These are phyloP conservation scores for Talaromyces liani DNA, from an alignment of 495 filamentous ascomycete genomes.

Conservation along the genomic window DNA sequence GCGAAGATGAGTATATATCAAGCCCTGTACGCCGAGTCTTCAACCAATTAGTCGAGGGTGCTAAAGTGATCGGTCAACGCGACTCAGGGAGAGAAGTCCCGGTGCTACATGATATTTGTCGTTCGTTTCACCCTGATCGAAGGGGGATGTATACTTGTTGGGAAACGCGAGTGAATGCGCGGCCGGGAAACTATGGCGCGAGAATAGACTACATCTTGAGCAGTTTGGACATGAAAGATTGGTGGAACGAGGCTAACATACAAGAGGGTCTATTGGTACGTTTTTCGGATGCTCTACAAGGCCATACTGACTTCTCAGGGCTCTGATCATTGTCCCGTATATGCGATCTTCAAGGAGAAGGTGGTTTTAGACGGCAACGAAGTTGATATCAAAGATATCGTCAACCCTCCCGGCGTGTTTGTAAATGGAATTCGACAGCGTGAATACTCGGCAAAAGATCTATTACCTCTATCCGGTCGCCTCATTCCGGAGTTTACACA, in stretches of 20 bases:
- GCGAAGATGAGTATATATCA: constrained; percentile 62
- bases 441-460: constrained; percentile 57
- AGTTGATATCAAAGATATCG: constrained; percentile 58
- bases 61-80: constrained; percentile 59
- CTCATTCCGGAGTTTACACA: constrained; percentile 83
- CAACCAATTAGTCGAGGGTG: constrained; percentile 73
- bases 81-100: constrained; percentile 68
- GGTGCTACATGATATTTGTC: constrained; percentile 78
- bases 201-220: constrained; percentile 92
- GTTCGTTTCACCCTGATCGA: constrained; percentile 71
- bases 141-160: constrained; percentile 95
- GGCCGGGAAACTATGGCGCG: constrained; percentile 85
- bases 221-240: constrained; percentile 69
- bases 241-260: constrained; percentile 85
- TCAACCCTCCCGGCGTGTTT: constrained; percentile 77
- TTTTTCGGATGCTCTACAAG: background rate
- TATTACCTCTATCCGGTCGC: constrained; percentile 69
- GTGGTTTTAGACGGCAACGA: constrained; percentile 43
- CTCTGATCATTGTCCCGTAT: constrained; percentile 96
- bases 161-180: constrained; percentile 78
- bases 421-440: constrained; percentile 57
- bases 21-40: constrained; percentile 71
- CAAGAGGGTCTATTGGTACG: constrained; percentile 82
- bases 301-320: constrained; percentile 42
- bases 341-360: constrained; percentile 60